Base-by-base conservation (phyloP, 2,329 filamentous ascomycete species). In the Phoma sp. region DNA sequence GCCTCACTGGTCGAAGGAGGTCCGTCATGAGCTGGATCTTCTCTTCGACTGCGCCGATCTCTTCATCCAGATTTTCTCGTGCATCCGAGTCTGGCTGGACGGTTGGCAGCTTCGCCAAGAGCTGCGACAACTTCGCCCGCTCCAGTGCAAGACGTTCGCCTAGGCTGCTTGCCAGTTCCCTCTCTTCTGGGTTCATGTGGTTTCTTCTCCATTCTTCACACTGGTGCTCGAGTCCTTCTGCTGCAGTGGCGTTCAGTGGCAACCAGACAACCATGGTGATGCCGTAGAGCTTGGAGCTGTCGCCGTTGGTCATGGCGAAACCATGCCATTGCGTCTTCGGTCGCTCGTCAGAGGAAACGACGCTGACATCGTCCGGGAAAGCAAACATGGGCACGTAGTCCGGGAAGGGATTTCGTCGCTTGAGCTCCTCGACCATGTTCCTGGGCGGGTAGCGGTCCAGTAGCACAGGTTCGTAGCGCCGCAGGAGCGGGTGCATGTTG, bases 381-480 rank as follows among this genome's bases (percentile, higher is more conserved):
- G 95, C 93, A 76, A 99, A 99, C 95, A 99, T 98, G 52, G 95
- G 95, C 17, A 99, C 92, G 69, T 97, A 99, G 72, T 99, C 95
- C 0, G 95, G 95, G 71, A 99, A 98, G 53, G 85, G 88, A 49
- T 92, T 92, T 69, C 95, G 85, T 68, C 89, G 84, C 64, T 90
- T 86, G 46, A 89, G 77, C 65, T 97, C 93, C 55, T 96, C 92
- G 21, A 87, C 82, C 71, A 92, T 89, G 61, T 86, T 85, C 72
- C 92, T 91, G 15, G 92, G 89, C 7, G 95, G 95, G 68, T 98
- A 98, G 74, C 93, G 86, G 75, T 99, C 95, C 27, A 99, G 85
- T 21, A 99, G 81, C n/a, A 96, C 93, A 7, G 95, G 95, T 74
- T 99, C 95, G 74, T 98, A 98, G 55, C 91, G 88, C 60, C 94